Evolutionary conservation across 768 basidiomycete genomes (phyloP).

Genomic region (Zangia roseola): DNA sequence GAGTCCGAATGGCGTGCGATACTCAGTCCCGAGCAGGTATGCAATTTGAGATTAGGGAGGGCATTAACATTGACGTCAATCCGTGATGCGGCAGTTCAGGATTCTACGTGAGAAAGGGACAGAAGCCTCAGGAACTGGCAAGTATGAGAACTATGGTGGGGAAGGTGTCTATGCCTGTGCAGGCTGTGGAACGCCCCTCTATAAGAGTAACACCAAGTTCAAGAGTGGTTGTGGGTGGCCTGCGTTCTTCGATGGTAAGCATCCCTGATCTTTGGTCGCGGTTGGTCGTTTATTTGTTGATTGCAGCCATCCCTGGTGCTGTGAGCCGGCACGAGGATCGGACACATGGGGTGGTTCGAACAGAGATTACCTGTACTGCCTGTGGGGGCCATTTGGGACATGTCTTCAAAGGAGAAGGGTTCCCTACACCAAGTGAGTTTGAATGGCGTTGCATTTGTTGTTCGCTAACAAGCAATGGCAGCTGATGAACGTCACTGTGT

Average conservation of each 20-base stretch:
- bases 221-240: conserved; percentile 95
- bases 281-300: not conserved
- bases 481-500: conserved; percentile 88
- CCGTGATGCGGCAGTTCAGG: conserved; percentile 59
- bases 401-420: conserved; percentile 93
- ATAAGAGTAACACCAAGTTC: conserved; percentile 89
- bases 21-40: conserved; percentile 78
- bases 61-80: not conserved
- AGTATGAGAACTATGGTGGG: conserved; percentile 68
- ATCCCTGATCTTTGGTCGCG: not conserved
- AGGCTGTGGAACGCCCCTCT: conserved; percentile 79
- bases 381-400: conserved; percentile 95
- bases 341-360: conserved; percentile 65
- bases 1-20: conserved; percentile 85
- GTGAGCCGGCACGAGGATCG: conserved; percentile 76
- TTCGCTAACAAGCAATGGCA: conserved; percentile 25
- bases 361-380: conserved; percentile 85
- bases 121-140: conserved; percentile 72
- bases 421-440: conserved; percentile 71
- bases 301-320: conserved; percentile 82
- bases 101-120: conserved; percentile 87
- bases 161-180: conserved; percentile 76
- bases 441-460: conserved; percentile 23
- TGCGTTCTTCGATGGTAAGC: conserved; percentile 89
- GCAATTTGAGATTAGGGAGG: conserved; percentile 12